Percentiles rank a stretch among this genome's conserved stretches.
phyloP scores from a whole-genome alignment of 805 yeast species.

The Candida maltosa region DNA sequence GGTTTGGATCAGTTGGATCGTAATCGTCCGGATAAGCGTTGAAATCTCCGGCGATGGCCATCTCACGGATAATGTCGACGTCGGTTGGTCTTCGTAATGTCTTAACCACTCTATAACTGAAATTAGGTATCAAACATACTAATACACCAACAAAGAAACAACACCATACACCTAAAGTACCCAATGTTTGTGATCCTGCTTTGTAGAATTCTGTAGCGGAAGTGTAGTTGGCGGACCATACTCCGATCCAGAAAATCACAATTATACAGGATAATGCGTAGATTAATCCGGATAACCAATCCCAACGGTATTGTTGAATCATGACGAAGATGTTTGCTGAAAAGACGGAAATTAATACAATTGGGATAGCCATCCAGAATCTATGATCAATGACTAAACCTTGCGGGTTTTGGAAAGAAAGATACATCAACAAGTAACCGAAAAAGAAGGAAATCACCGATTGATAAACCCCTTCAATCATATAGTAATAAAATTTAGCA shows the following conservation, averaged over 20 bases:
- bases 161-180: slow-evolving; percentile 64
- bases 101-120: slow-evolving; percentile 53
- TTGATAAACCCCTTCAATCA: slow-evolving; percentile 77
- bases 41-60: slow-evolving; percentile 64
- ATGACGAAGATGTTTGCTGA: slow-evolving; percentile 66
- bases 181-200: slow-evolving; percentile 63
- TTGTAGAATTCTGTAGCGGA: slow-evolving; percentile 57
- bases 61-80: slow-evolving; percentile 70
- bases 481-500: slow-evolving; percentile 65
- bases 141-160: slow-evolving; percentile 62
- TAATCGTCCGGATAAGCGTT: slow-evolving; percentile 62
- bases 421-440: slow-evolving; percentile 52
- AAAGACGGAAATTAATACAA: slow-evolving; percentile 62
- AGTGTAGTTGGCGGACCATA: slow-evolving; percentile 58
- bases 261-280: slow-evolving; percentile 56
- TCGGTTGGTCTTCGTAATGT: slow-evolving; percentile 60
- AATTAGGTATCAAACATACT: slow-evolving; percentile 65
- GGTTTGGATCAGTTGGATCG: slow-evolving; percentile 79
- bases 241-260: slow-evolving; percentile 74
- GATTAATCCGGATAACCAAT: slow-evolving; percentile 63
- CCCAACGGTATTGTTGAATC: slow-evolving; percentile 76
- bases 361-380: slow-evolving; percentile 66
- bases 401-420: slow-evolving; percentile 32
- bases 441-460: slow-evolving; percentile 69
- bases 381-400: slow-evolving; percentile 68